A percentile compares a stretch with the other conserved stretches of the same genome.
Evolutionary conservation across 1,284 basidiomycete genomes (phyloP).

Genomic region (Rhodofomes roseus): DNA sequence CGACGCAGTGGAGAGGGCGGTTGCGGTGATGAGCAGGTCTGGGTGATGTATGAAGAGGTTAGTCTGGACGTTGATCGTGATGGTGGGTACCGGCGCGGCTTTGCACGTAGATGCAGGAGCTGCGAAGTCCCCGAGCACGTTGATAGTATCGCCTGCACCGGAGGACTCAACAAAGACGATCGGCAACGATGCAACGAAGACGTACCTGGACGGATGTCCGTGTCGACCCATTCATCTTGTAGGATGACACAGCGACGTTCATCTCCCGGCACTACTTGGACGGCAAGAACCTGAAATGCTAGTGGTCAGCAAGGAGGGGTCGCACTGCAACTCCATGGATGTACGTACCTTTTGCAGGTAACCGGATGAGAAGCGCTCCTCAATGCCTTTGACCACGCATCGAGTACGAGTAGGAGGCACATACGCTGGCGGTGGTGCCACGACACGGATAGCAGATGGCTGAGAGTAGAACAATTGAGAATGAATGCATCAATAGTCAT

Average conservation of each 20-base stretch:
- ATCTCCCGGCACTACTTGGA: constrained; percentile 36
- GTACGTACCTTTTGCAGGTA: constrained; percentile 16
- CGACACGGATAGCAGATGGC: neutral
- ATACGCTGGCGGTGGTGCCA: constrained; percentile 21
- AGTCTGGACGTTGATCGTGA: constrained; percentile 50
- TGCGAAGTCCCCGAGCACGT: constrained; percentile 62
- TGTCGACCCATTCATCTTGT: constrained; percentile 63
- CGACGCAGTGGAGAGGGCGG: constrained; percentile 78
- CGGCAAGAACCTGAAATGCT: constrained; percentile 29
- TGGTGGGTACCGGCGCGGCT: constrained; percentile 33
- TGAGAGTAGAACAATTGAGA: neutral
- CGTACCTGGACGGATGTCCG: constrained; percentile 54
- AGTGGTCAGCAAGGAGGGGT: neutral
- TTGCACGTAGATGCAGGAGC: constrained; percentile 29
- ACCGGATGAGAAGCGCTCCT: constrained; percentile 7
- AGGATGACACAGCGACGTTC: constrained; percentile 44
- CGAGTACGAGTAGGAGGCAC: constrained; percentile 40
- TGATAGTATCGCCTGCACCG: constrained; percentile 67
- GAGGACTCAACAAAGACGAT: neutral
- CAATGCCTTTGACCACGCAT: constrained; percentile 41
- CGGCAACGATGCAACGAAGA: constrained; percentile 2
- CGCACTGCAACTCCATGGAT: neutral
- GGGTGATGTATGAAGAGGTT: constrained; percentile 84
- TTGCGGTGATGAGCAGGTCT: constrained; percentile 86
- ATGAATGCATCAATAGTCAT: neutral